phyloP scores from a whole-genome alignment of 805 yeast species.

The Kockiozyma suomiensis region DNA sequence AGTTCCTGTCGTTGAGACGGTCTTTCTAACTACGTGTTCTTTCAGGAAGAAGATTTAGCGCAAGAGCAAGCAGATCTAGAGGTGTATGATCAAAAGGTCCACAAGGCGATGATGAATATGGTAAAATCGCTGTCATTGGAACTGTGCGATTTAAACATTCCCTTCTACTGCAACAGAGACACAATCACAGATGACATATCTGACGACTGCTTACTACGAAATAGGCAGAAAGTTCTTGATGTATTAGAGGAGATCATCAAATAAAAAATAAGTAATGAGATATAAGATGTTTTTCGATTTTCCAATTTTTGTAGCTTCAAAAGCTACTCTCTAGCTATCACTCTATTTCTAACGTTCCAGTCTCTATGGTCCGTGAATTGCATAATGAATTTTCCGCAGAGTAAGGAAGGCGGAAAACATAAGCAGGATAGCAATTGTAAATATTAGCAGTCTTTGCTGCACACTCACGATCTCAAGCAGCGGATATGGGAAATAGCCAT shows the following conservation, averaged over 20 bases:
- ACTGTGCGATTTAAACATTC: constrained; percentile 19
- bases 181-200: background rate
- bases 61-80: constrained; percentile 15
- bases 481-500: constrained; percentile 27
- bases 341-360: background rate
- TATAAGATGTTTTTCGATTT: background rate
- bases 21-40: too few relatives aligned
- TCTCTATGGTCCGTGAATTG: background rate
- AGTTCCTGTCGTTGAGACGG: too few relatives aligned
- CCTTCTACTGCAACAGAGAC: constrained; percentile 18
- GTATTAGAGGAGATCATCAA: background rate
- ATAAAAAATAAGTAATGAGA: background rate
- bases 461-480: constrained; percentile 11
- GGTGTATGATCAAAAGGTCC: constrained; percentile 25
- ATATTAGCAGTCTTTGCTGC: constrained; percentile 16
- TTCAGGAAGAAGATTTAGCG: constrained; percentile 14
- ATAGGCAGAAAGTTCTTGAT: constrained; percentile 5
- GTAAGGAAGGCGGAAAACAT: constrained; percentile 1
- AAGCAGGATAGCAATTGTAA: constrained; percentile 13
- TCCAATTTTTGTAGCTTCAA: background rate
- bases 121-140: constrained; percentile 22
- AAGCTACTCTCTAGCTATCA: too few relatives aligned
- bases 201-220: background rate
- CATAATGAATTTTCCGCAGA: constrained; percentile 6
- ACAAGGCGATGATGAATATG: constrained; percentile 21